Conservation (phyloP, 345 rosid genomes). For the Lumnitzera racemosa region DNA sequence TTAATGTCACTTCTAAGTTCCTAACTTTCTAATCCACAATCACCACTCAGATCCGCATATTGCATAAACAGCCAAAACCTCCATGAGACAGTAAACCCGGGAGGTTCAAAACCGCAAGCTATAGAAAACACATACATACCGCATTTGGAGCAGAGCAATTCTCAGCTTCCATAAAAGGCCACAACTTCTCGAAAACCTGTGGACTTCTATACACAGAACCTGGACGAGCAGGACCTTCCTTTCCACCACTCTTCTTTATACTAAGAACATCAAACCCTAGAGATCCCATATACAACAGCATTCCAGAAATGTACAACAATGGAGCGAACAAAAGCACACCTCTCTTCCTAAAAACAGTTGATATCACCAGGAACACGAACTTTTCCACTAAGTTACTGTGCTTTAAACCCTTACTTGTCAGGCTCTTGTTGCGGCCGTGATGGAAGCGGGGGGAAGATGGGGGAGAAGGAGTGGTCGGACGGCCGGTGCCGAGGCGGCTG, state of each 20-base stretch:
- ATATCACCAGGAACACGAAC: conserved; percentile 39
- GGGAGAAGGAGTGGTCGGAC: conserved; percentile 50
- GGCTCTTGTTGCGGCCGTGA: conserved; percentile 36
- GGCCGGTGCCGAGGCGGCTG: conserved; percentile 73
- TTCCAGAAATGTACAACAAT: conserved; percentile 67
- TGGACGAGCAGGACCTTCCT: conserved; percentile 44
- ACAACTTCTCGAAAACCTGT: conserved; percentile 64
- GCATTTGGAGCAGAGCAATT: conserved; percentile 44
- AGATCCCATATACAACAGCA: conserved; percentile 88
- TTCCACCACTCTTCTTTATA: conserved; percentile 52
- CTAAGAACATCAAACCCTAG: conserved; percentile 63
- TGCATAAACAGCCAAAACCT: background rate
- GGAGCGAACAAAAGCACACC: conserved; percentile 85
- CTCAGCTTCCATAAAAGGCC: conserved; percentile 83
- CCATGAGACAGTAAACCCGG: background rate
- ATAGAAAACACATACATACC: conserved; percentile 29
- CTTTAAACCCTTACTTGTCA: conserved; percentile 22
- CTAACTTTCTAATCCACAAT: too few species aligned
- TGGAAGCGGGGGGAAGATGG: conserved; percentile 86
- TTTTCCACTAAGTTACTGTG: conserved; percentile 44
- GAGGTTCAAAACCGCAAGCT: background rate
- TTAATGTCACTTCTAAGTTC: background rate
- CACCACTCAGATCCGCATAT: background rate
- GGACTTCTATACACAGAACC: conserved; percentile 91
- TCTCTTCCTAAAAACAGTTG: conserved; percentile 62